phyloP scores from a whole-genome alignment of 2,329 filamentous ascomycete genomes.

The Helicocarpus griseus region DNA sequence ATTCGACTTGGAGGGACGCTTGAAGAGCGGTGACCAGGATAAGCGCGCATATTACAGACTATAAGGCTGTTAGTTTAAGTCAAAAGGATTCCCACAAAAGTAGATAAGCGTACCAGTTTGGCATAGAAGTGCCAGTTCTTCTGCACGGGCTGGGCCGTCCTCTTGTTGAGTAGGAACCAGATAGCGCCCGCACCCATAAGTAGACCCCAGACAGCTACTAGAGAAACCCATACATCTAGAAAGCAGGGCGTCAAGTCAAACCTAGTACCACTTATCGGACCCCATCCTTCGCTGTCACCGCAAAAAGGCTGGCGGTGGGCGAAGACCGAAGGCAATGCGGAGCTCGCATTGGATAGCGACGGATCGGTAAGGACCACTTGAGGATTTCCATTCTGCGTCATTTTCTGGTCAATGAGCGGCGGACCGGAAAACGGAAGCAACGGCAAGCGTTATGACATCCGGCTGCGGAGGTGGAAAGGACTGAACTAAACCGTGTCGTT shows the following conservation, averaged over 20 bases:
- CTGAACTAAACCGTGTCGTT: background rate
- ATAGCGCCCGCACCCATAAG: constrained; percentile 66
- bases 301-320: constrained; percentile 59
- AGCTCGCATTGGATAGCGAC: constrained; percentile 7
- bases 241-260: constrained; percentile 98
- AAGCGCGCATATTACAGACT: constrained; percentile 58
- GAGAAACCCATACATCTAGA: constrained; percentile 77
- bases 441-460: background rate
- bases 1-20: constrained; percentile 64
- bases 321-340: constrained; percentile 14
- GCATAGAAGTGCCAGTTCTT: constrained; percentile 90
- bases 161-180: constrained; percentile 67
- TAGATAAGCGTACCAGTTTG: constrained; percentile 60
- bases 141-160: constrained; percentile 54
- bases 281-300: constrained; percentile 88
- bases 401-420: constrained; percentile 12
- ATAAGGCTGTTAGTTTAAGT: constrained; percentile 5
- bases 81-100: background rate
- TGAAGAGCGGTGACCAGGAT: constrained; percentile 61
- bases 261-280: constrained; percentile 73
- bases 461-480: background rate
- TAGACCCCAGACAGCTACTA: constrained; percentile 69
- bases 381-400: constrained; percentile 15
- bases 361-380: constrained; percentile 17
- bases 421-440: constrained; percentile 6